phyloP scores from a whole-genome alignment of 495 filamentous ascomycete species.

The Aspergillus panamensis region DNA sequence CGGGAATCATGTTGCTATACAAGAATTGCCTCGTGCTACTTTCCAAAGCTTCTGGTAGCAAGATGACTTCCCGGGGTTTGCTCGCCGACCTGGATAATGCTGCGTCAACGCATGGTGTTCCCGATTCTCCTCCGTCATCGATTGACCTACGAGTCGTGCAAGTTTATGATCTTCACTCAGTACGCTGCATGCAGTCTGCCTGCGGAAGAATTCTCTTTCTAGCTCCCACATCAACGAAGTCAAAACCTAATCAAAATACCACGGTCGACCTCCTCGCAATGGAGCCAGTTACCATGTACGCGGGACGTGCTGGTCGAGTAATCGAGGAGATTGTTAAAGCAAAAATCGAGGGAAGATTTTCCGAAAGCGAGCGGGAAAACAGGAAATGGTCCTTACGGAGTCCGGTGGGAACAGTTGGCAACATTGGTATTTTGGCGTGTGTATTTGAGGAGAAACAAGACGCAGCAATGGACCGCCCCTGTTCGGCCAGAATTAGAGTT shows the following conservation, averaged over 20 bases:
- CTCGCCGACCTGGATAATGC: conserved; percentile 72
- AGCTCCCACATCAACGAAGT: conserved; percentile 56
- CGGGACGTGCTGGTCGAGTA: conserved; percentile 71
- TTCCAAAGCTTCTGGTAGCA: conserved; percentile 57
- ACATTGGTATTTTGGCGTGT: conserved; percentile 65
- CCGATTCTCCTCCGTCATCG: conserved; percentile 26
- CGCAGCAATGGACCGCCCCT: conserved; percentile 24
- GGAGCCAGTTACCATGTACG: conserved; percentile 61
- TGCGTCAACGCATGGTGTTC: conserved; percentile 45
- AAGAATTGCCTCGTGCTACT: conserved; percentile 76
- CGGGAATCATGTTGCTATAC: conserved; percentile 79
- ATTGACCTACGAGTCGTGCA: conserved; percentile 70
- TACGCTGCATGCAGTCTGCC: conserved; percentile 72
- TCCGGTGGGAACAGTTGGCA: conserved; percentile 54
- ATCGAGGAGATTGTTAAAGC: conserved; percentile 86
- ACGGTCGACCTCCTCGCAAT: conserved; percentile 60
- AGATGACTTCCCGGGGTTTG: conserved; percentile 69
- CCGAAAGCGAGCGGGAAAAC: conserved; percentile 73
- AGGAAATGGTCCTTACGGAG: conserved; percentile 75
- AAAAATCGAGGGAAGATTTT: conserved; percentile 76
- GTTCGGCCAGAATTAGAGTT: conserved; percentile 35
- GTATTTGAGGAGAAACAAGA: conserved; percentile 66
- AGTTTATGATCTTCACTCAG: conserved; percentile 63
- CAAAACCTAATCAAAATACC: conserved; percentile 41
- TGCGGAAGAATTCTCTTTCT: conserved; percentile 73